Base-by-base conservation (phyloP, 2,329 filamentous ascomycete genomes). In the Pseudofabraea citricarpa region DNA sequence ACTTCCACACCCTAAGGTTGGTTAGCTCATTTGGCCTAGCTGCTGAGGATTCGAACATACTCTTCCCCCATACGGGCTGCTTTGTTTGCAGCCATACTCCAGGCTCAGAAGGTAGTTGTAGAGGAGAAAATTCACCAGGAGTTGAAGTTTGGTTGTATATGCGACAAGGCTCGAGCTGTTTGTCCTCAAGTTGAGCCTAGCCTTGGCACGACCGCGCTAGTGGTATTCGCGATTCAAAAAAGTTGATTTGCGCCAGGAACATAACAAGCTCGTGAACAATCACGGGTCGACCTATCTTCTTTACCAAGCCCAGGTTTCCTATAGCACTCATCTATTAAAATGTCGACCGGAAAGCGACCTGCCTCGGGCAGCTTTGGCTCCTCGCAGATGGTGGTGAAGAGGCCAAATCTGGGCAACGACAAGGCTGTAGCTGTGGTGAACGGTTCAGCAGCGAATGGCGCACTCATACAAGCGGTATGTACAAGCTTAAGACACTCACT, bases 271-370 rank as follows among this genome's bases (percentile, higher is more conserved):
- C 29, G n/a, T 18, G 29, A 32, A 32, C 13, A 12, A 32, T 18
- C 8, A 32, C 29, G 19, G 19, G 19, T 7, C 13, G 15, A 5
- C 29, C 29, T 18, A n/a, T 13, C 7, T 12, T 19, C 15, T n/a
- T 20, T 19, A 20, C 8, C 15, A 37, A 22, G n/a, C 35, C 21
- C 16, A 18, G 7, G 24, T 16, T 12, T 16, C 23, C 31, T 36
- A 24, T 15, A 10, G 8, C 4, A 22, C n/a, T 8, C 37, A 42
- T 10, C 20, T 31, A 18, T 29, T 45, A 58, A 45, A 47, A 96
- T 95, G 90, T 89, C 90, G 24, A 78, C 86, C 50, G 90, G 95
- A 68, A 97, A 98, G 71, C 81, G 93, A 61, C 86, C 90, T 47
- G 90, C 90, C n/a, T 83, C 87, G 49, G 85, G 86, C 55, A 85